A percentile compares a stretch with the other conserved stretches of the same genome.
These are phyloP conservation scores for Dioscorea cayenensis DNA, from an alignment of 116 monocot species.

Conservation along the genomic window DNA sequence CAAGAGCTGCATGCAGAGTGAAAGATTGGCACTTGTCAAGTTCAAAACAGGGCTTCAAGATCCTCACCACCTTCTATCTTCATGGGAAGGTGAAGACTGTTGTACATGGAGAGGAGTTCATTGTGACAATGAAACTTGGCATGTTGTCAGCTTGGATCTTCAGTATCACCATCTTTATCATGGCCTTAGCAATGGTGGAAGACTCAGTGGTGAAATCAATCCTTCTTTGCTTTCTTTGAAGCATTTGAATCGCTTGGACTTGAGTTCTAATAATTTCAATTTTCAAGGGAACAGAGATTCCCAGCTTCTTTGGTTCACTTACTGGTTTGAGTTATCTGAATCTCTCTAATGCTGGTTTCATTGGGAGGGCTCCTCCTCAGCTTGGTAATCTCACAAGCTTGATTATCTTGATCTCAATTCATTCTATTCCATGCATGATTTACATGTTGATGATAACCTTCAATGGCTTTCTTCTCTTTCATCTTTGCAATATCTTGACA, in stretches of 20 bases:
- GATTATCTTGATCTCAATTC: no score
- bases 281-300: constrained; percentile 12
- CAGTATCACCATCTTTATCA: no score
- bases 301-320: constrained; percentile 20
- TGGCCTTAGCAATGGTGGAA: no score
- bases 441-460: background rate
- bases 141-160: no score
- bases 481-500: constrained; percentile 8
- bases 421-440: background rate
- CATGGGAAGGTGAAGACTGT: no score
- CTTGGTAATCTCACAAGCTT: no score
- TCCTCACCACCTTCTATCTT: no score
- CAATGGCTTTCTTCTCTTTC: constrained; percentile 8
- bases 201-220: no score
- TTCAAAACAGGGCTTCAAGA: constrained; percentile 19
- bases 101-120: no score
- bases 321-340: constrained; percentile 16
- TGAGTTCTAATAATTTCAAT: constrained; percentile 17
- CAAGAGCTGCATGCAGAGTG: background rate
- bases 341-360: constrained; percentile 12
- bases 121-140: no score
- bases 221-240: constrained; percentile 12
- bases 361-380: constrained; percentile 14
- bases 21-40: constrained; percentile 12
- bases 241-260: constrained; percentile 14